A percentile compares a stretch with the other conserved stretches of the same genome.
phyloP scores from a whole-genome alignment of 2,329 filamentous ascomycete genomes.

The Botryotinia convoluta region DNA sequence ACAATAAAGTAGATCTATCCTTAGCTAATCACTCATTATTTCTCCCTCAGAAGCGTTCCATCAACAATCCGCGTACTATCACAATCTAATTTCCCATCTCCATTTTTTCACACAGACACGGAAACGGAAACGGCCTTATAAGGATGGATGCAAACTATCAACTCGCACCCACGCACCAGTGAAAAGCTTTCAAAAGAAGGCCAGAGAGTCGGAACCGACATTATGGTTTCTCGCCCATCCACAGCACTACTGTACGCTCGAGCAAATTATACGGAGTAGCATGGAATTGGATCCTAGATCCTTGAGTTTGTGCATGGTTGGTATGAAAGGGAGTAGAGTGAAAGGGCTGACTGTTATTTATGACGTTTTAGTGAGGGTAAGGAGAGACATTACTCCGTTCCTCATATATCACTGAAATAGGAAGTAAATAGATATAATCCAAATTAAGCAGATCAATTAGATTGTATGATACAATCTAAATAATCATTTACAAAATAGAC shows the following conservation, averaged over 20 bases:
- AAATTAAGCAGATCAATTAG: background rate
- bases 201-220: background rate
- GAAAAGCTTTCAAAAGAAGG: background rate
- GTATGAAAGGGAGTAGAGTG: background rate
- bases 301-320: background rate
- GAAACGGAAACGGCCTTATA: background rate
- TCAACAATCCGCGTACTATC: background rate
- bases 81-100: constrained; percentile 2
- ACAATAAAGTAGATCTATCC: background rate
- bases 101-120: background rate
- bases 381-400: background rate
- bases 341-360: background rate
- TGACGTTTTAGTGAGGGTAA: background rate
- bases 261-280: background rate
- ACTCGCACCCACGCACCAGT: background rate
- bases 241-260: constrained; percentile 12
- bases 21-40: background rate
- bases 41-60: background rate
- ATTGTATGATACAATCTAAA: background rate
- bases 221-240: background rate
- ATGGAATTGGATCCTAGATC: background rate
- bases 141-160: background rate
- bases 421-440: background rate
- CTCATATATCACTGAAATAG: background rate
- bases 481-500: background rate